These are phyloP conservation scores for Ilyonectria robusta DNA, from an alignment of 2,329 filamentous ascomycete genomes.

Conservation along the genomic window DNA sequence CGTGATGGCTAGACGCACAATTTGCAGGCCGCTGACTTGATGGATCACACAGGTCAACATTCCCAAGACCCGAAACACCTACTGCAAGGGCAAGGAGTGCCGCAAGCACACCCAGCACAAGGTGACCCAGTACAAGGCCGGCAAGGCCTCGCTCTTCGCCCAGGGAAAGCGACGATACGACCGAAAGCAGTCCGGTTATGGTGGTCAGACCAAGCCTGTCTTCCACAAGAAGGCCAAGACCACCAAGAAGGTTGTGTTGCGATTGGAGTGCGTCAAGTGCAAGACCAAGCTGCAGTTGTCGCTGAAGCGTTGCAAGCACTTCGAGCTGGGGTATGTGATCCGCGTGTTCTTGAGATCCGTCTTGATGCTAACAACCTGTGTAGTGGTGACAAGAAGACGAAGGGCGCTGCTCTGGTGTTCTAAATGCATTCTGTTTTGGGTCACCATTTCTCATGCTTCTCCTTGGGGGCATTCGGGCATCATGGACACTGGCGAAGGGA, in stretches of 20 bases:
- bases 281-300: constrained; percentile 98
- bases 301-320: constrained; percentile 99
- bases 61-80: constrained; percentile 97
- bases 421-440: constrained; percentile 75
- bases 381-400: constrained; percentile 99
- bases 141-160: constrained; percentile 95
- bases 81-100: constrained; percentile 97
- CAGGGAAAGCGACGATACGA: constrained; percentile 99
- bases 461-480: constrained; percentile 62
- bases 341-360: not conserved
- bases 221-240: constrained; percentile 99
- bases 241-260: constrained; percentile 99
- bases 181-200: constrained; percentile 99
- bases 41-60: constrained; percentile 84
- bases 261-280: constrained; percentile 97
- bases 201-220: constrained; percentile 99
- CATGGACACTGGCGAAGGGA: constrained; percentile 65
- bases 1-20: constrained; percentile 21
- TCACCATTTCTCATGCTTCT: constrained; percentile 60
- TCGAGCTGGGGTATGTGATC: constrained; percentile 92
- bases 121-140: constrained; percentile 97
- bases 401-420: constrained; percentile 99
- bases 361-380: constrained; percentile 59
- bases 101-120: constrained; percentile 92
- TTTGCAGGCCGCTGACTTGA: constrained; percentile 50